A percentile compares a stretch with the other conserved stretches of the same genome.
Evolutionary conservation across 2,329 filamentous ascomycete genomes (phyloP).

Genomic region (Trichoderma cornu-damae): DNA sequence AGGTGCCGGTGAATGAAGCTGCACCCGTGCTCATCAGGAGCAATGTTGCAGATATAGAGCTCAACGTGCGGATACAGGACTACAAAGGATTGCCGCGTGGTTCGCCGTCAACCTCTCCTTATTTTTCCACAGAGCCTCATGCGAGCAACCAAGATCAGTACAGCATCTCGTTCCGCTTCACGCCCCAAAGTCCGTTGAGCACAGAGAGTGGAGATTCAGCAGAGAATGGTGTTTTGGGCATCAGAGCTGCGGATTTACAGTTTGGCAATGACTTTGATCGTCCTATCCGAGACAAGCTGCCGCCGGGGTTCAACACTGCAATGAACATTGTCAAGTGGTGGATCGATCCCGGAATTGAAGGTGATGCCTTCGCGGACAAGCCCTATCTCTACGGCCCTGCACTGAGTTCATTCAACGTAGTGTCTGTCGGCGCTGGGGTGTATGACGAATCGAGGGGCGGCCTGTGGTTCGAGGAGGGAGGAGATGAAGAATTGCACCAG

Average conservation of each 20-base stretch:
- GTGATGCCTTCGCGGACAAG: slow-evolving; percentile 79
- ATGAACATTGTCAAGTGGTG: slow-evolving; percentile 83
- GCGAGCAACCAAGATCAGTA: slow-evolving; percentile 68
- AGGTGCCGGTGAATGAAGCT: slow-evolving; percentile 69
- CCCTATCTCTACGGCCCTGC: slow-evolving; percentile 84
- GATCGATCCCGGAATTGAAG: slow-evolving; percentile 86
- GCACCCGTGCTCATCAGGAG: slow-evolving; percentile 58
- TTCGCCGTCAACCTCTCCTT: slow-evolving; percentile 66
- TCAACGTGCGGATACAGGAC: slow-evolving; percentile 68
- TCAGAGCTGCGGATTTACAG: slow-evolving; percentile 68
- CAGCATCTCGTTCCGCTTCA: slow-evolving; percentile 74
- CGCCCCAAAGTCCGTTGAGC: slow-evolving; percentile 50
- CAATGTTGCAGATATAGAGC: slow-evolving; percentile 57
- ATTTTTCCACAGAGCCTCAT: slow-evolving; percentile 70
- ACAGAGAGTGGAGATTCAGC: slow-evolving; percentile 7
- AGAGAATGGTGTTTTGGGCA: slow-evolving; percentile 36
- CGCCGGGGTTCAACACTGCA: slow-evolving; percentile 79
- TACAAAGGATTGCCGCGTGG: slow-evolving; percentile 64
- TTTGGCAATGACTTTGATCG: slow-evolving; percentile 96
- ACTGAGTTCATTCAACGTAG: slow-evolving; percentile 70
- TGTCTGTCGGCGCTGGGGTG: slow-evolving; percentile 59
- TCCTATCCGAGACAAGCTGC: slow-evolving; percentile 79
- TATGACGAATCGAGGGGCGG: slow-evolving; percentile 46
- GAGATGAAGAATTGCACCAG: slow-evolving; percentile 49
- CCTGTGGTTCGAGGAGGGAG: slow-evolving; percentile 61